These are phyloP conservation scores for Otatea glauca DNA, from an alignment of 176 grass and related monocot genomes.

Conservation along the genomic window DNA sequence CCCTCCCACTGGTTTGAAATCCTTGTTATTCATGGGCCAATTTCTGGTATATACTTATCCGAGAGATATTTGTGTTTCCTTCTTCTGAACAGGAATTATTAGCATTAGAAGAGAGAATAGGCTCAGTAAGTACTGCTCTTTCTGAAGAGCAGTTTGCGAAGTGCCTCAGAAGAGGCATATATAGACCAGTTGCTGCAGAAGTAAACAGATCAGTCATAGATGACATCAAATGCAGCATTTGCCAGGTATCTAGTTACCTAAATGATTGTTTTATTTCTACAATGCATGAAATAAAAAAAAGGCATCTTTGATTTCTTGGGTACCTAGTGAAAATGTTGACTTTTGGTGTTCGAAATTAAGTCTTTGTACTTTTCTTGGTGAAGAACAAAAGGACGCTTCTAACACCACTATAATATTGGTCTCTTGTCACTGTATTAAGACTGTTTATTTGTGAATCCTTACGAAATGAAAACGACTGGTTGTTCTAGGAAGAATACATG, in stretches of 20 bases:
- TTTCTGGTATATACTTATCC: neutral
- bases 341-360: neutral
- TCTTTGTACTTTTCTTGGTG: neutral
- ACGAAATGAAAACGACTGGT: neutral
- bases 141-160: constrained; percentile 65
- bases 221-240: constrained; percentile 84
- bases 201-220: constrained; percentile 30
- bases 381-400: neutral
- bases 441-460: neutral
- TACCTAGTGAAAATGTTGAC: constrained; percentile 2
- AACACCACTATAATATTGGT: neutral
- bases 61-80: neutral
- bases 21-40: neutral
- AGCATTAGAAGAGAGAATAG: constrained; percentile 83
- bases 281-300: constrained; percentile 6
- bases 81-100: constrained; percentile 69
- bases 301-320: neutral
- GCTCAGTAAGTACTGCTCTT: constrained; percentile 80
- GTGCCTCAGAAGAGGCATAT: constrained; percentile 70
- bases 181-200: constrained; percentile 34
- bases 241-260: constrained; percentile 63
- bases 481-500: constrained; percentile 67
- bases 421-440: neutral
- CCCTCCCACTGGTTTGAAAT: neutral
- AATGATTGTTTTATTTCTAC: neutral